Conservation (phyloP, 2,329 filamentous ascomycete species). For the Phyllosticta ampelicida region DNA sequence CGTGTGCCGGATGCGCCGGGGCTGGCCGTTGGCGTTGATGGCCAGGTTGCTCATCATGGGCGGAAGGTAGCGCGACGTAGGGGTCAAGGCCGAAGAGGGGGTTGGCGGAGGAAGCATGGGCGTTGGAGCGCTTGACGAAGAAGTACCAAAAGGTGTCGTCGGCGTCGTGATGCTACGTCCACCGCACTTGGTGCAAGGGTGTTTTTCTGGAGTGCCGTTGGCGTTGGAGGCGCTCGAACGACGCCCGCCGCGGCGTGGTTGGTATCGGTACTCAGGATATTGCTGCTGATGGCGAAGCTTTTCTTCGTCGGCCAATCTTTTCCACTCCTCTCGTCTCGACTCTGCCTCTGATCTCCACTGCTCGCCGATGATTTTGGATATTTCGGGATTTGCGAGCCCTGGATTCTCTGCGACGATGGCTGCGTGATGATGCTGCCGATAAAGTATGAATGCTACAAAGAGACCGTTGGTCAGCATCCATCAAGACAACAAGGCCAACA, state of each 20-base stretch:
- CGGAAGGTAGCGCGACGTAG: constrained; percentile 22
- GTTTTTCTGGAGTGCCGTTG: constrained; percentile 31
- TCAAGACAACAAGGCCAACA: constrained; percentile 11
- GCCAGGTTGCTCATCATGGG: constrained; percentile 32
- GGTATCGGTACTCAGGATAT: constrained; percentile 91
- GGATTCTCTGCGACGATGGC: constrained; percentile 71
- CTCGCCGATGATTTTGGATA: constrained; percentile 92
- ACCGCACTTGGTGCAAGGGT: constrained; percentile 59
- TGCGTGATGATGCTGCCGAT: constrained; percentile 85
- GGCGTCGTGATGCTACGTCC: constrained; percentile 56
- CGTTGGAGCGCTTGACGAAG: constrained; percentile 31
- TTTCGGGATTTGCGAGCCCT: constrained; percentile 87
- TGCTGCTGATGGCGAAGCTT: constrained; percentile 79
- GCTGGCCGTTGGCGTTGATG: constrained; percentile 24
- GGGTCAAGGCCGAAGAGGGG: constrained; percentile 21
- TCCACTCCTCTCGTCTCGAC: constrained; percentile 75
- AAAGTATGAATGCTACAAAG: constrained; percentile 83
- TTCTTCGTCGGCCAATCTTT: constrained; percentile 81
- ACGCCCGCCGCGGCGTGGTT: constrained; percentile 56
- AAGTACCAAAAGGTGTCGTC: constrained; percentile 40
- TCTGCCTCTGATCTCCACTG: constrained; percentile 75
- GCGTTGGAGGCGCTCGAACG: constrained; percentile 13
- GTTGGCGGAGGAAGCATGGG: constrained; percentile 31
- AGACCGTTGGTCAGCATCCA: constrained; percentile 10
- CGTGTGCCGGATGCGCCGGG: constrained; percentile 7